Percentiles rank a stretch among this genome's conserved stretches.
phyloP scores from a whole-genome alignment of 306 rosid species.

The Begonia fuchsioides region DNA sequence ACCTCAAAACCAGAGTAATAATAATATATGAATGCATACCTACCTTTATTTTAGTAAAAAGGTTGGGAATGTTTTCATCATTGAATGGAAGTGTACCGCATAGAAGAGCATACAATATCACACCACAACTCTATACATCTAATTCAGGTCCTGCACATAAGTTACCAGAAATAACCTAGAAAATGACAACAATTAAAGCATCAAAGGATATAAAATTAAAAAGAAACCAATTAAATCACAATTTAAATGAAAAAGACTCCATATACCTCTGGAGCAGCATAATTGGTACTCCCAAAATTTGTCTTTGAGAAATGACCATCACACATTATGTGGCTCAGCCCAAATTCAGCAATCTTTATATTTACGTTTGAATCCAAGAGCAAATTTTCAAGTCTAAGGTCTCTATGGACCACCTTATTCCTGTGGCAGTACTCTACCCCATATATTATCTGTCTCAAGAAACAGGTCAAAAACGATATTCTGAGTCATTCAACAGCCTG shows the following conservation, averaged over 20 bases:
- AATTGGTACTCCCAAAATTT: slow-evolving; percentile 95
- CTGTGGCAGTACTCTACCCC: slow-evolving; percentile 99
- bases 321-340: slow-evolving; percentile 89
- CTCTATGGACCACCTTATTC: slow-evolving; percentile 97
- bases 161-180: slow-evolving; percentile 49
- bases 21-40: not conserved
- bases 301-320: slow-evolving; percentile 96
- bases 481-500: slow-evolving; percentile 3
- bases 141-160: slow-evolving; percentile 54
- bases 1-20: too few species aligned
- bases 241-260: slow-evolving; percentile 1
- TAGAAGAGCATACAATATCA: slow-evolving; percentile 78
- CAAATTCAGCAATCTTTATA: slow-evolving; percentile 97
- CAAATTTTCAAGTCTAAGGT: slow-evolving; percentile 86
- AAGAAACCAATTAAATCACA: not conserved
- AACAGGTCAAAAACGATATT: slow-evolving; percentile 10
- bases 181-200: slow-evolving; percentile 1
- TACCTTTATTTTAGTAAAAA: slow-evolving; percentile 89
- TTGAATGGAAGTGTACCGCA: too few species aligned
- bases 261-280: slow-evolving; percentile 91
- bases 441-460: slow-evolving; percentile 64
- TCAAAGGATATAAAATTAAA: slow-evolving; percentile 1
- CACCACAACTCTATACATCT: slow-evolving; percentile 73
- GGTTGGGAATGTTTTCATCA: too few species aligned
- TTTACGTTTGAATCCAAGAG: slow-evolving; percentile 79